Conservation (phyloP, 2,329 filamentous ascomycete species). For the Rhynchosporium graminicola region DNA sequence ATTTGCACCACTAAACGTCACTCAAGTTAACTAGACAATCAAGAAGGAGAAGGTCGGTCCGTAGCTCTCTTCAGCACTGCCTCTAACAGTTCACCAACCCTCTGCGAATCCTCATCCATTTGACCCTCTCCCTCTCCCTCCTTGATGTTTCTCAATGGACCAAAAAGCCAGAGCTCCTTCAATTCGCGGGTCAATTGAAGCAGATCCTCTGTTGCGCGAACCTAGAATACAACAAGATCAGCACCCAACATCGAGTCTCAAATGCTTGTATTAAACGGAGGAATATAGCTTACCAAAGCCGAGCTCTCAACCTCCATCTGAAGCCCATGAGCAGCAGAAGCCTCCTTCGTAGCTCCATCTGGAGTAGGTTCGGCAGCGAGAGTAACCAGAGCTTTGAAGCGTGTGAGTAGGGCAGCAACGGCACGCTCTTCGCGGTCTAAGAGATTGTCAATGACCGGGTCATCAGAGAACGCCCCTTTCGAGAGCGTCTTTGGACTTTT, state of each 20-base stretch:
- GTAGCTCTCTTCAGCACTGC: constrained; percentile 24
- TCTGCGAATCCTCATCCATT: constrained; percentile 44
- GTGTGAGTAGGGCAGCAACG: constrained; percentile 48
- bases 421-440: constrained; percentile 49
- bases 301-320: constrained; percentile 40
- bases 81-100: constrained; percentile 36
- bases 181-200: constrained; percentile 50
- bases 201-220: constrained; percentile 45
- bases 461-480: neutral
- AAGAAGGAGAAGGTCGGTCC: constrained; percentile 5
- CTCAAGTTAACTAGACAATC: neutral
- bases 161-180: constrained; percentile 53
- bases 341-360: constrained; percentile 37
- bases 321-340: constrained; percentile 38
- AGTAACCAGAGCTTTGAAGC: constrained; percentile 47
- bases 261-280: neutral
- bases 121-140: constrained; percentile 45
- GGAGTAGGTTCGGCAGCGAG: constrained; percentile 33
- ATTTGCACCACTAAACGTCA: neutral
- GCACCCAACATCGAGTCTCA: neutral
- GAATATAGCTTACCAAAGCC: constrained; percentile 35
- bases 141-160: constrained; percentile 48
- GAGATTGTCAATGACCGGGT: constrained; percentile 23
- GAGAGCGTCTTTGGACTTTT: neutral
- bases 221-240: constrained; percentile 25